Base-by-base conservation (phyloP, 441 rosid species). In the Mallotus repandus region DNA sequence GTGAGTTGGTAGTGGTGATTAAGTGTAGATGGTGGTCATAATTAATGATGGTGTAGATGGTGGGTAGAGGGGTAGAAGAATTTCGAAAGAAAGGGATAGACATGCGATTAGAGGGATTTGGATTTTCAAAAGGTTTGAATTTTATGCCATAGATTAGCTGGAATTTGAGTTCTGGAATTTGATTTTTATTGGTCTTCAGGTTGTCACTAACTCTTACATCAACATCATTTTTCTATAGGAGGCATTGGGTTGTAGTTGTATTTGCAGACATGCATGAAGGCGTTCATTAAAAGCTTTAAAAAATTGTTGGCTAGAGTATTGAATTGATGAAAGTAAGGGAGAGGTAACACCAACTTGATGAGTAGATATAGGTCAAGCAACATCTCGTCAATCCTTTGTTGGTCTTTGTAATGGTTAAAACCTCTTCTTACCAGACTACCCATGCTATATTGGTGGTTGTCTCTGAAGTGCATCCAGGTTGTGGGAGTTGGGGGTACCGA, bases 151-250 rank as follows among this genome's bases (percentile, higher is more conserved):
- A n/a, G 4, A 32, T 66, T 32, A 52, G 72, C 53, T 66, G 68
- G 68, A 13, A 59, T 60, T 54, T 43, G 64, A 69, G 57, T 38
- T 56, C 15, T 43, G 9, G 46, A n/a, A n/a, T n/a, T n/a, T n/a
- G n/a, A n/a, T n/a, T n/a, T n/a, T 78, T 61, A 72, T 69, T 58
- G 25, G 64, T 74, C 73, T 63, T 81, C 81, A 68, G 67, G 81
- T 65, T 78, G 81, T 81, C 77, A 59, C 79, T 77, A 78, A 78
- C 85, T 79, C 71, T 74, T 80, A 83, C 82, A 78, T 79, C 84
- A 84, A 79, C 84, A 82, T 65, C 70, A 62, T 75, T 84, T 74
- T 76, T 69, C 68, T 59, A 53, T 69, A 1, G 4, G 62, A 57
- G 78, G 73, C 66, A 72, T 77, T 71, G 63, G 59, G 74, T 25